Evolutionary conservation across 371 early-diverging fungal species (phyloP).

Genomic region (Zopfochytrium polystomum): DNA sequence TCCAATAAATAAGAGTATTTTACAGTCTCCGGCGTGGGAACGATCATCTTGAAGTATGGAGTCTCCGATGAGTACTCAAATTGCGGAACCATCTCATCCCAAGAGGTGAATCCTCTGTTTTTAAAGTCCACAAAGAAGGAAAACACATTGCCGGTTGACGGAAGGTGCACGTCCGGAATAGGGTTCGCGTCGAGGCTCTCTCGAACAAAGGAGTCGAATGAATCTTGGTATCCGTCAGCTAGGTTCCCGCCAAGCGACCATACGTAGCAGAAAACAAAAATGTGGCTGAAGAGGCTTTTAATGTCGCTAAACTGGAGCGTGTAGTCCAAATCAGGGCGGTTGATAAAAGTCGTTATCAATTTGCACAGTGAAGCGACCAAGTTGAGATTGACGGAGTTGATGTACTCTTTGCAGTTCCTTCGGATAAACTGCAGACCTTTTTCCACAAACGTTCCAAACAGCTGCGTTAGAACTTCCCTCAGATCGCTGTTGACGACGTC

Average conservation of each 20-base stretch:
- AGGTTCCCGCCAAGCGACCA: constrained; percentile 51
- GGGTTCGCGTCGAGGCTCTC: constrained; percentile 39
- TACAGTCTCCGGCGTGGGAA: constrained; percentile 50
- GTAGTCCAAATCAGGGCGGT: constrained; percentile 39
- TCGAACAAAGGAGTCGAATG: constrained; percentile 44
- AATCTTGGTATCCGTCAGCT: constrained; percentile 47
- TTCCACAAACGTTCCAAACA: constrained; percentile 41
- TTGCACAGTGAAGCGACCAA: constrained; percentile 43
- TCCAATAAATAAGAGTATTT: constrained; percentile 47
- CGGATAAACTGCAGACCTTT: constrained; percentile 42
- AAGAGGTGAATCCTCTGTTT: constrained; percentile 31
- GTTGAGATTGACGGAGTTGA: constrained; percentile 44
- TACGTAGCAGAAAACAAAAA: constrained; percentile 44
- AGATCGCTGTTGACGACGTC: constrained; percentile 29
- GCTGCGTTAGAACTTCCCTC: constrained; percentile 19
- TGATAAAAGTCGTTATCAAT: constrained; percentile 37
- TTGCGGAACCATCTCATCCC: constrained; percentile 48
- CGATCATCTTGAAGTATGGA: constrained; percentile 54
- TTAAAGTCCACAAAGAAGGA: constrained; percentile 43
- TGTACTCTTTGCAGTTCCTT: constrained; percentile 40
- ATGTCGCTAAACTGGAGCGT: constrained; percentile 25
- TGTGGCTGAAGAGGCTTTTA: constrained; percentile 35
- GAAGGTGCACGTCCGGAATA: constrained; percentile 39
- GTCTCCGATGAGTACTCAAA: constrained; percentile 41
- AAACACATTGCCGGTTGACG: constrained; percentile 34